Percentiles rank a stretch among this genome's conserved stretches.
Conservation (phyloP, 2,329 filamentous ascomycete species). For the Xylaria sp. region DNA sequence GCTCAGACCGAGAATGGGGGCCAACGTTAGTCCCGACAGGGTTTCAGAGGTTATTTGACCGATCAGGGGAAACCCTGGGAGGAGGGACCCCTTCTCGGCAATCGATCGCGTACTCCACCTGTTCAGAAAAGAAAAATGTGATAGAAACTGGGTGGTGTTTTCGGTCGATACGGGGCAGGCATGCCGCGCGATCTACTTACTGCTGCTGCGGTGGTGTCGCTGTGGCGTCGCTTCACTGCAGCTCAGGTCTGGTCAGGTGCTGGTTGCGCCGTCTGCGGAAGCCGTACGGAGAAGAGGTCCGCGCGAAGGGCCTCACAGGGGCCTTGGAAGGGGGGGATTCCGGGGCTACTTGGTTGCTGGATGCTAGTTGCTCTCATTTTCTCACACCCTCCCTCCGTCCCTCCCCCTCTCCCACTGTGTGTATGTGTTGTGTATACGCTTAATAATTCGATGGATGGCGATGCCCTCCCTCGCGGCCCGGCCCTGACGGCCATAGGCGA, state of each 20-base stretch:
- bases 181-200: slow-evolving; percentile 19
- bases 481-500: too few species aligned
- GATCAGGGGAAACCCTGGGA: slow-evolving; percentile 23
- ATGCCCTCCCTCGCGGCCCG: too few species aligned
- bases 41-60: slow-evolving; percentile 35
- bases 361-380: neutral
- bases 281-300: neutral
- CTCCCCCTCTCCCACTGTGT: too few species aligned
- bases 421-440: too few species aligned
- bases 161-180: slow-evolving; percentile 13
- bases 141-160: too few species aligned
- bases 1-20: slow-evolving; percentile 36
- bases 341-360: neutral
- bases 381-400: too few species aligned
- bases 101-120: slow-evolving; percentile 18
- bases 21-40: slow-evolving; percentile 33
- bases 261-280: slow-evolving; percentile 2
- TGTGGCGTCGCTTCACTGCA: neutral
- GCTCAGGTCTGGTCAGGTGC: slow-evolving; percentile 7
- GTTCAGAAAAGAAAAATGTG: slow-evolving; percentile 9
- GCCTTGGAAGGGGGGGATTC: neutral
- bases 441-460: too few species aligned
- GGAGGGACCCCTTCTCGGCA: slow-evolving; percentile 23
- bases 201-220: slow-evolving; percentile 11
- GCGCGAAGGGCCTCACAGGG: too few species aligned